Base-by-base conservation (phyloP, 169 alveolate genomes). In the Plasmodium malariae region DNA sequence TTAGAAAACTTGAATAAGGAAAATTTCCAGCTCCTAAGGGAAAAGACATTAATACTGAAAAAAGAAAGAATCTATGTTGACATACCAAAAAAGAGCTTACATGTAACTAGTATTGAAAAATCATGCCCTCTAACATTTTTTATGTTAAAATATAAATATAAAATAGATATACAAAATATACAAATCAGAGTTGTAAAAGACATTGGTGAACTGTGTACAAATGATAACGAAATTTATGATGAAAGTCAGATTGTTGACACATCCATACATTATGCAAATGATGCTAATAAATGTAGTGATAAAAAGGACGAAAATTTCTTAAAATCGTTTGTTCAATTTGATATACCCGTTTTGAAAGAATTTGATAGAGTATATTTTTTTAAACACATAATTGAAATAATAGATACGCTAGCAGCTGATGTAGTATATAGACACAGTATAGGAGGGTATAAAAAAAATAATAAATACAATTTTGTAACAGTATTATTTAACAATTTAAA, bases 401-500 rank as follows among this genome's bases (percentile, higher is more conserved):
- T 78, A 28, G 89, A 78, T 54, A 55, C 89, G 0, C 68, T 78
- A 34, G 89, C 89, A 6, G 89, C 89, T 14, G 89, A 78, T 32
- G 89, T 78, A 28, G 78, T 65, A 40, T 78, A 78, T 54, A 78
- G 73, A 62, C 89, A 78, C 24, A 78, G 89, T 40, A 78, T 62
- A 24, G 89, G 89, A 26, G 76, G 57, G 11, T 78, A 78, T 69
- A 62, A 49, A 37, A 78, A 65, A 78, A 62, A 78, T 69, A 55
- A 62, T 26, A 78, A 78, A 30, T 63, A 26, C 55, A 78, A 78
- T 7, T 78, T 78, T 19, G 89, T 78, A 21, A 78, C 89, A 0
- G 89, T 78, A 24, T 57, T 78, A 37, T 78, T 78, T 78, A 78
- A 78, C 54, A 78, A 78, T 43, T 37, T 78, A 55, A 78, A 78